Percentiles rank a stretch among this genome's conserved stretches.
These are phyloP conservation scores for Daldinia caldariorum DNA, from an alignment of 495 filamentous ascomycete genomes.

Conservation along the genomic window DNA sequence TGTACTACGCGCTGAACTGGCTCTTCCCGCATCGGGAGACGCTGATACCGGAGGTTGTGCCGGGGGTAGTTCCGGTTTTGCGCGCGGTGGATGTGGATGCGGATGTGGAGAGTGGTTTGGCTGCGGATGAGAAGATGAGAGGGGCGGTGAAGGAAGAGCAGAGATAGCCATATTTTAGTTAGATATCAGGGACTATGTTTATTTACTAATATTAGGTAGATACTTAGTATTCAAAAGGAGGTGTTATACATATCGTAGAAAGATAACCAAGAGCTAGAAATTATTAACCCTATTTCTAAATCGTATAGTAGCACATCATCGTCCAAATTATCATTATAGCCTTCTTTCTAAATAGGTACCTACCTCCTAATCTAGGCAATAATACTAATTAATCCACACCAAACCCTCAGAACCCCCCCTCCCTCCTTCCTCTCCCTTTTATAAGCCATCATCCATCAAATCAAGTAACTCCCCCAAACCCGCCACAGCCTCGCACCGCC, in stretches of 20 bases:
- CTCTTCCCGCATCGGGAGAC: constrained; percentile 50
- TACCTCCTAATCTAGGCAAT: no score
- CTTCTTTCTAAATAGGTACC: no score
- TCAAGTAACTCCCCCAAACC: background rate
- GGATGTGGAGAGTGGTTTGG: constrained; percentile 26
- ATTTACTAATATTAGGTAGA: no score
- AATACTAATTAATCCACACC: background rate
- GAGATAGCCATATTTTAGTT: background rate
- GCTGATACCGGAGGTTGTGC: constrained; percentile 40
- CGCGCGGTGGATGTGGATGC: constrained; percentile 28
- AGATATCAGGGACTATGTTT: background rate
- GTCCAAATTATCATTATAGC: background rate
- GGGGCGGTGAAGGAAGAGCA: constrained; percentile 8
- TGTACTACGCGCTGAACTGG: constrained; percentile 48
- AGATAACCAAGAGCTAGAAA: background rate
- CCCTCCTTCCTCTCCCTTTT: background rate
- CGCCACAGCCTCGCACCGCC: constrained; percentile 27
- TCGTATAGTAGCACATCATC: background rate
- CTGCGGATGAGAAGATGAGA: constrained; percentile 20
- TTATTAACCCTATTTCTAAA: background rate
- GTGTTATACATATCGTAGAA: background rate
- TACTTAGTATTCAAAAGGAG: no score
- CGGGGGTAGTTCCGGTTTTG: constrained; percentile 25
- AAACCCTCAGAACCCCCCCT: background rate
- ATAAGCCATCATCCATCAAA: background rate